Percentiles rank a stretch among this genome's conserved stretches.
Evolutionary conservation across 257 asterid species (phyloP).

Genomic region (Penstemon newberryi): DNA sequence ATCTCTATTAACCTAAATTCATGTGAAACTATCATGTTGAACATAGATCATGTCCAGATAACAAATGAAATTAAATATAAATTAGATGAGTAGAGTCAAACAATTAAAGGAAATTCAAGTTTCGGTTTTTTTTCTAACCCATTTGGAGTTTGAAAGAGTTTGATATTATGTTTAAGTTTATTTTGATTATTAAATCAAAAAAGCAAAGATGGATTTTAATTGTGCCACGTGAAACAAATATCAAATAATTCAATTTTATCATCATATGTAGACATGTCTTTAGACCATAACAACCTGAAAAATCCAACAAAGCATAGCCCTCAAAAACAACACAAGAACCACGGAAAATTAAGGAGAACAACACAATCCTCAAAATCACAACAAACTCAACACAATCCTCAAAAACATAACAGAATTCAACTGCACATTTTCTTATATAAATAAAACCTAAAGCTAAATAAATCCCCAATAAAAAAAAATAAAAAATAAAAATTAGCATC

Average conservation of each 20-base stretch:
- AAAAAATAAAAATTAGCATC: background rate
- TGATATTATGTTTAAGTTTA: no score
- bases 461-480: background rate
- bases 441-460: background rate
- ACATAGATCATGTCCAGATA: no score
- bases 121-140: no score
- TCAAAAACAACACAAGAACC: background rate
- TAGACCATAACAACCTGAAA: background rate
- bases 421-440: background rate
- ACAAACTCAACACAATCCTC: background rate
- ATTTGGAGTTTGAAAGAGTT: no score
- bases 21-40: background rate
- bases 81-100: no score
- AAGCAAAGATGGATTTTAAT: no score
- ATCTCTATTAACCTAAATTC: background rate
- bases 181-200: background rate
- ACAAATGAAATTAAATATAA: no score
- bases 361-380: background rate
- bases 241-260: no score
- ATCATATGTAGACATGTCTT: background rate
- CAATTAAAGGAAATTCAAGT: no score
- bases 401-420: conserved; percentile 1
- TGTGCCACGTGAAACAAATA: no score
- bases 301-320: background rate
- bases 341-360: background rate